These are phyloP conservation scores for Tilletia setariae DNA, from an alignment of 1,284 basidiomycete genomes.

Conservation along the genomic window DNA sequence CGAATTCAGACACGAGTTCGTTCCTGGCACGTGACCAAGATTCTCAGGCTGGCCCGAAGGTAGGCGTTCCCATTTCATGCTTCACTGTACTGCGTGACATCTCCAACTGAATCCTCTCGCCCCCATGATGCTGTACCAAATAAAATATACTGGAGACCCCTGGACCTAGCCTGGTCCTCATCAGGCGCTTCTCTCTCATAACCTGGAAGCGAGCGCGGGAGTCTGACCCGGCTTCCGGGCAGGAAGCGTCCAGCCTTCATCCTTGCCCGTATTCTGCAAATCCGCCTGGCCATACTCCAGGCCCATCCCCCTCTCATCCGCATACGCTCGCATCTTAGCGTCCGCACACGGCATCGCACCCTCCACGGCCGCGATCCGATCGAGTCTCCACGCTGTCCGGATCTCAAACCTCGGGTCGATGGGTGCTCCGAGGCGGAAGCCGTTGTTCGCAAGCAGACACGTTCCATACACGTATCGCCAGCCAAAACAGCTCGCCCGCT, in stretches of 20 bases:
- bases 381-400: background rate
- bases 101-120: too few species aligned
- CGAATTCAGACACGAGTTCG: too few species aligned
- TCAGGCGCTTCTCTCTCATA: background rate
- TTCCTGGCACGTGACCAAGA: too few species aligned
- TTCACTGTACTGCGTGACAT: too few species aligned
- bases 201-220: background rate
- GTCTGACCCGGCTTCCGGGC: background rate
- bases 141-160: too few species aligned
- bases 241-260: background rate
- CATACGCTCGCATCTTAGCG: background rate
- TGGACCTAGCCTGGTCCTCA: too few species aligned
- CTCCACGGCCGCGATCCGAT: slow-evolving; percentile 9
- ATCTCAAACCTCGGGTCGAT: background rate
- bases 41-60: too few species aligned
- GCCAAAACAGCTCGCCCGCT: background rate
- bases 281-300: background rate
- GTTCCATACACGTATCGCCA: background rate
- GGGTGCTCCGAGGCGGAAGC: slow-evolving; percentile 2
- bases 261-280: background rate
- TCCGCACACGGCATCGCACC: slow-evolving; percentile 1
- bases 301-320: background rate
- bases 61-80: too few species aligned
- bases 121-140: too few species aligned
- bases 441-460: background rate